Base-by-base conservation (phyloP, 306 rosid species). In the Fagus crenata region DNA sequence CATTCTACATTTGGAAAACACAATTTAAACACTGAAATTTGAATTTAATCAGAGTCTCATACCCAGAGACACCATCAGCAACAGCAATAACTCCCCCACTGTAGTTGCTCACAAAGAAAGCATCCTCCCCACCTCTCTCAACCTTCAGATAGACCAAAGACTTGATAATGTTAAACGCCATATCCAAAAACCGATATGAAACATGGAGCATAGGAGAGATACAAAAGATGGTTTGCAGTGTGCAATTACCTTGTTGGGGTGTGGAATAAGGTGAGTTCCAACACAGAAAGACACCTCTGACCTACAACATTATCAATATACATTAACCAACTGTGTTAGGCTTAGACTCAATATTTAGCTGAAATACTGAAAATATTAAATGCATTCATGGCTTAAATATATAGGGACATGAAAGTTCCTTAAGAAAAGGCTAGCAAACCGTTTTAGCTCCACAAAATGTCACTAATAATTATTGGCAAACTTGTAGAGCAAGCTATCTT, bases 1-100 rank as follows among this genome's bases (percentile, higher is more conserved):
- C 9, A n/a, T 31, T 7, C 31, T 67, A 39, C 49, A n/a, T 17
- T 39, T 17, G 49, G 71, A n/a, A 17, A 37, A 67, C 5, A 67
- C 31, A 67, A 67, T 67, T 3, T 17, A 4, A 37, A 67, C 71
- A 17, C 32, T 39, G 49, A 12, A 14, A 49, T 13, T 8, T 31
- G 37, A 31, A 33, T 49, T 75, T 63, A 82, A 75, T 35, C 49
- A 71, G 7, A 31, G 67, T 49, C 64, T 49, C 87, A 82, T 92
- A 95, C 99, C 96, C 97, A 69, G 97, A 95, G 69, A 95, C 99
- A 42, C 99, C 97, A 88, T 92, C 97, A 80, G 99, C 99, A 73
- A 95, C 91, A 77, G 93, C 88, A 87, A 92, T 85, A 81, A 91
- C 90, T 84, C 97, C 97, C 3, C 96, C 93, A 74, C 82, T 73